A percentile compares a stretch with the other conserved stretches of the same genome.
phyloP scores from a whole-genome alignment of 371 early-diverging fungal species.

The Dichotomocladium elegans region DNA sequence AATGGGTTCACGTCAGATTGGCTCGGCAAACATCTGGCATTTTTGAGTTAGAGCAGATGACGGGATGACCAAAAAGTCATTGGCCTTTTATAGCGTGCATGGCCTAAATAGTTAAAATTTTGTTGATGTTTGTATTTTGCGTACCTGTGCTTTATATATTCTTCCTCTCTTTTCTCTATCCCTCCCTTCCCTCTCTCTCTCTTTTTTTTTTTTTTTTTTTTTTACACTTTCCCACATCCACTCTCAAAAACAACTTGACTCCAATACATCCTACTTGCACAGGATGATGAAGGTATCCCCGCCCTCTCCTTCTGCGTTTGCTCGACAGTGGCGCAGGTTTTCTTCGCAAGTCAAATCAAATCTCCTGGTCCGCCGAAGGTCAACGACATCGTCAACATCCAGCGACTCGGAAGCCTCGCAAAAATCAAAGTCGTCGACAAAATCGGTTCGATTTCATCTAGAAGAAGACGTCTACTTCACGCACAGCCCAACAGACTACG shows the following conservation, averaged over 20 bases:
- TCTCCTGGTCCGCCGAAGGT: conserved; percentile 8
- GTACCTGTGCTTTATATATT: neutral
- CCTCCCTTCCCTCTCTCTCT: neutral
- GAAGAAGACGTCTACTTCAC: conserved; percentile 37
- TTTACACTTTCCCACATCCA: neutral
- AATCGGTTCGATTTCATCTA: conserved; percentile 33
- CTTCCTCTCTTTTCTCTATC: neutral
- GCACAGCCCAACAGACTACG: conserved; percentile 37
- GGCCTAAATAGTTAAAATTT: conserved; percentile 1
- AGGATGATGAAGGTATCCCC: neutral
- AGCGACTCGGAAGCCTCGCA: too few species aligned
- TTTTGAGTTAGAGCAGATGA: too few species aligned
- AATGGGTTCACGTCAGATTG: too few species aligned
- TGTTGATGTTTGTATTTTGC: neutral
- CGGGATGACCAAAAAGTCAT: too few species aligned
- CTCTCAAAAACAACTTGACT: too few species aligned
- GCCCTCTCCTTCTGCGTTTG: conserved; percentile 1
- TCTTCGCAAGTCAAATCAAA: conserved; percentile 8
- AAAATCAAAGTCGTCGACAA: conserved; percentile 6
- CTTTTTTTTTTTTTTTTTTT: neutral
- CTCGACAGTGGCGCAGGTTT: conserved; percentile 9
- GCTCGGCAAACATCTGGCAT: too few species aligned
- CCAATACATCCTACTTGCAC: too few species aligned
- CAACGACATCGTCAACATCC: conserved; percentile 20
- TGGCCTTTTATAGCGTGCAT: too few species aligned